Conservation (phyloP, 805 yeast genomes). For the Ascoidea rubescens region DNA sequence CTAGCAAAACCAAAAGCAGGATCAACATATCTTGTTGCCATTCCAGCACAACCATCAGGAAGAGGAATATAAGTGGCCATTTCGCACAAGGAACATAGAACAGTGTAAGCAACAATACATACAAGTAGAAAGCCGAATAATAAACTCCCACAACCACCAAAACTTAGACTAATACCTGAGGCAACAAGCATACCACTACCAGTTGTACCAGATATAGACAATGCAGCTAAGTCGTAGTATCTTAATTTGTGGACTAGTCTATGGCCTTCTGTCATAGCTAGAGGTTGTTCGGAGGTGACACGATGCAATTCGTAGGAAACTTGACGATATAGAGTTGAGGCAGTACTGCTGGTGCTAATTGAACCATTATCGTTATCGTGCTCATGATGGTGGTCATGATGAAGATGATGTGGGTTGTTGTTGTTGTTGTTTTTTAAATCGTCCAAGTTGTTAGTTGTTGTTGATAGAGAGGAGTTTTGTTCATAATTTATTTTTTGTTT, state of each 20-base stretch:
- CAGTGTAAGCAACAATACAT: constrained; percentile 50
- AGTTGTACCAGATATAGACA: neutral
- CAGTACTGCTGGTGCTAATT: neutral
- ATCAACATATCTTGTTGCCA: constrained; percentile 51
- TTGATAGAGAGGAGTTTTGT: neutral
- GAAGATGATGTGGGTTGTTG: too few species aligned
- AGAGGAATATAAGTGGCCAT: constrained; percentile 72
- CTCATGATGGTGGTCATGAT: too few species aligned
- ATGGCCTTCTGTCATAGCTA: neutral
- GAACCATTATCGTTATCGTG: neutral
- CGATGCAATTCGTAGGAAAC: neutral
- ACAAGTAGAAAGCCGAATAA: constrained; percentile 52
- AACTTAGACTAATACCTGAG: neutral
- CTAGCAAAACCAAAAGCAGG: constrained; percentile 64
- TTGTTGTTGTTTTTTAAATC: too few species aligned
- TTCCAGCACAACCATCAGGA: constrained; percentile 52
- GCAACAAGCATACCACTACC: neutral
- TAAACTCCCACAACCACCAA: constrained; percentile 59
- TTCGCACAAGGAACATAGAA: constrained; percentile 64
- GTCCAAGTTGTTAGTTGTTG: neutral
- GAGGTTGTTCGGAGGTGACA: neutral
- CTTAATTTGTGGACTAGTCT: neutral
- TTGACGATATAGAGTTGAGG: neutral
- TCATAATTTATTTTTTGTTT: neutral
- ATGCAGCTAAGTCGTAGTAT: neutral